Percentiles rank a stretch among this genome's conserved stretches.
Conservation (phyloP, 2,329 filamentous ascomycete genomes). For the Colletotrichum sp. region DNA sequence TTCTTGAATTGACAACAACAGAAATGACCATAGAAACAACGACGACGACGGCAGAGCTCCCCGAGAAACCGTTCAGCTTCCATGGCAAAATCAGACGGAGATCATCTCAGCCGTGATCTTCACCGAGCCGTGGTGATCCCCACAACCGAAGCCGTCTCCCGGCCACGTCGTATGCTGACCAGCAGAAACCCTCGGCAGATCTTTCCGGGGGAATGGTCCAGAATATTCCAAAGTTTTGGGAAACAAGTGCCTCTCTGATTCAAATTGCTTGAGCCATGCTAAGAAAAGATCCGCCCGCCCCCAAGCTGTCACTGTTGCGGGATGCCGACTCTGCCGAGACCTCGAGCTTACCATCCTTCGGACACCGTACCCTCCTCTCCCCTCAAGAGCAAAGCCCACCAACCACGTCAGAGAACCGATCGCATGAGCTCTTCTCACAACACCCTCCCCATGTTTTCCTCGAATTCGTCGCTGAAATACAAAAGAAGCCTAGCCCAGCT, state of each 20-base stretch:
- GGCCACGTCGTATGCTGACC: background rate
- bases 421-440: background rate
- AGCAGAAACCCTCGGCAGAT: background rate
- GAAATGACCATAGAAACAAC: background rate
- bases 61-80: background rate
- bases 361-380: background rate
- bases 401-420: background rate
- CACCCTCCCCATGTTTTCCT: background rate
- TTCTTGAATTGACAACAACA: background rate
- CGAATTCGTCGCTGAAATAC: background rate
- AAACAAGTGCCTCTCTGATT: background rate
- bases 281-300: background rate
- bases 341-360: background rate
- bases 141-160: background rate
- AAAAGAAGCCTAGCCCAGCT: background rate
- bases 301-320: background rate
- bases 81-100: background rate
- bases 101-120: background rate
- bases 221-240: background rate
- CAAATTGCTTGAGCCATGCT: background rate
- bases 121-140: background rate
- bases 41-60: background rate
- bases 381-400: background rate
- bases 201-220: background rate
- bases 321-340: background rate